phyloP scores from a whole-genome alignment of 352 stramenopile genomes.

The Globisporangium okanoganense region DNA sequence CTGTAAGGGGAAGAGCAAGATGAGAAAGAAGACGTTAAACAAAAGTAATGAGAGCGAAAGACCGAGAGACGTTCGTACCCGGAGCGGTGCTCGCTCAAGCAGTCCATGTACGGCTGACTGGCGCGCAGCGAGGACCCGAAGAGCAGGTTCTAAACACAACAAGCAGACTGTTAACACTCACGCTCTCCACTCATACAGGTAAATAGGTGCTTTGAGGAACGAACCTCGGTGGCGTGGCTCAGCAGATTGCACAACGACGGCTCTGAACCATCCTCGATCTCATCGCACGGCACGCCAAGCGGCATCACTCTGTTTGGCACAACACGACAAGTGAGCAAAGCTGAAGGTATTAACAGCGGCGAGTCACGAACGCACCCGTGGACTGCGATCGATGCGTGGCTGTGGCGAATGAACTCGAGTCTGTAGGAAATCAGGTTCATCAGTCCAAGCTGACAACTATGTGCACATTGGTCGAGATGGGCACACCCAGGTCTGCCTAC shows the following conservation, averaged over 20 bases:
- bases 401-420: conserved; percentile 48
- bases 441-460: neutral
- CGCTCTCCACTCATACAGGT: neutral
- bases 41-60: neutral
- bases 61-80: conserved; percentile 26
- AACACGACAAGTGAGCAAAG: neutral
- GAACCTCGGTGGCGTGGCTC: conserved; percentile 58
- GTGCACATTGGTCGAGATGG: neutral
- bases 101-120: conserved; percentile 53
- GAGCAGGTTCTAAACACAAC: conserved; percentile 29
- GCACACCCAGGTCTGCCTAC: conserved; percentile 15
- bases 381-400: conserved; percentile 54
- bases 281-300: conserved; percentile 41
- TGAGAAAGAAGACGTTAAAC: neutral
- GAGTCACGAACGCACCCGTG: conserved; percentile 41
- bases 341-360: neutral
- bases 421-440: conserved; percentile 14
- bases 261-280: conserved; percentile 49
- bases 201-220: neutral
- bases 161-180: neutral
- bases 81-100: conserved; percentile 38
- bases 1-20: conserved; percentile 17
- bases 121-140: conserved; percentile 45
- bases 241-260: conserved; percentile 57
- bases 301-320: conserved; percentile 33